phyloP scores from a whole-genome alignment of 441 rosid genomes.

The Adansonia madagascariensis region DNA sequence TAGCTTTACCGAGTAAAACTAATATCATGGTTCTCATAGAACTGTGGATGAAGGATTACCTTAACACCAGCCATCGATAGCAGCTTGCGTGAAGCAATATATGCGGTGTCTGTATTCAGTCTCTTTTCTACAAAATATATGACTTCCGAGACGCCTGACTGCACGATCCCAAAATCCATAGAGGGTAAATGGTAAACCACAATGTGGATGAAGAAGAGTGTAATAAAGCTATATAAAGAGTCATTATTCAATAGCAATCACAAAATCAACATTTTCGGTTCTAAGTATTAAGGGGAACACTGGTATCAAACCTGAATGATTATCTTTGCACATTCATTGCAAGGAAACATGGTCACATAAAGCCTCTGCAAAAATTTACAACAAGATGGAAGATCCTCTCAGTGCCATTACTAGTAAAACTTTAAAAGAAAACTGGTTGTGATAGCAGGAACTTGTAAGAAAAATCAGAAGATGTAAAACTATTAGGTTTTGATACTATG shows the following conservation, averaged over 20 bases:
- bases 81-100: constrained; percentile 82
- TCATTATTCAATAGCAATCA: neutral
- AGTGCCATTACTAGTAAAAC: constrained; percentile 13
- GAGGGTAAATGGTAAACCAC: neutral
- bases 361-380: constrained; percentile 69
- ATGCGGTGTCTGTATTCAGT: constrained; percentile 51
- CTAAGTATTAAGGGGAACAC: neutral
- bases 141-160: constrained; percentile 90
- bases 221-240: neutral
- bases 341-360: constrained; percentile 94
- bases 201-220: neutral
- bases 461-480: neutral
- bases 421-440: neutral
- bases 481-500: neutral
- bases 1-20: neutral
- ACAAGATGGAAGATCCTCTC: constrained; percentile 20
- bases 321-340: constrained; percentile 97
- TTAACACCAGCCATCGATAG: constrained; percentile 83
- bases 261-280: neutral
- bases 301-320: constrained; percentile 72
- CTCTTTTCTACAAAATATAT: constrained; percentile 86
- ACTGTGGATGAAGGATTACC: constrained; percentile 46
- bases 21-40: neutral
- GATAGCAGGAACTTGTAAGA: neutral
- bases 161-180: constrained; percentile 35